Evolutionary conservation across 768 basidiomycete species (phyloP), one percentile per base, ranked within the genome.

Genomic region (Calocybe gangraenosa): DNA sequence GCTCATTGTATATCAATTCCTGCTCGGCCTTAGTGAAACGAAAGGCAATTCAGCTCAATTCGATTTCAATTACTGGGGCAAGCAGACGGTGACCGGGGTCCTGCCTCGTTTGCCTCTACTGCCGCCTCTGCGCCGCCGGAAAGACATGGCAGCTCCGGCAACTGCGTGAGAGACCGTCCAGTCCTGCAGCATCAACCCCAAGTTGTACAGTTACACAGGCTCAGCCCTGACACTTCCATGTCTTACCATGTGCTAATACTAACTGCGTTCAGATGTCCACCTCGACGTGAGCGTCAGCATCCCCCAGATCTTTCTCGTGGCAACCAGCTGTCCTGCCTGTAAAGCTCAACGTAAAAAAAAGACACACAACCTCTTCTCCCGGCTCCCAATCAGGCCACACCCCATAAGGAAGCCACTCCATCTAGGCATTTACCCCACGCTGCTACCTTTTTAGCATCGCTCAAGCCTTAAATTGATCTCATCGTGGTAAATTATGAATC

Each of bases 41-140:
- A 20, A 38, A 38, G 11, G 19, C 19, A 38, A 37, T 37, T 6
- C 35, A 37, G 5, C 25, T 28, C 25, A 28, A 28, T 28, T 28
- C 25, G 11, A 11, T 40, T 30, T 50, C 20, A 23, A 41, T 39
- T 46, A 34, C 32, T 28, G 22, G 18, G 36, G 17, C 48, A 52
- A 48, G 50, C 44, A 49, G 46, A 20, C 17, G 22, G 48, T 55
- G 41, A 11, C 49, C 34, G 49, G 51, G 54, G 54, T 52, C 54
- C 49, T 3, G 6, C 31, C 50, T 37, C 19, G 32, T 51, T 46
- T 30, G 35, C 46, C 23, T 47, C 44, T 49, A 40, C 39, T 48
- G 37, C 47, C 49, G 48, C 48, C 41, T 44, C 47, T 44, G 33
- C 53, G 40, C 52, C 51, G 54, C 54, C 51, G 51, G 49, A 48